Conservation (phyloP, 1,139 yeast genomes). For the Debaryomycetaceae sp. region DNA sequence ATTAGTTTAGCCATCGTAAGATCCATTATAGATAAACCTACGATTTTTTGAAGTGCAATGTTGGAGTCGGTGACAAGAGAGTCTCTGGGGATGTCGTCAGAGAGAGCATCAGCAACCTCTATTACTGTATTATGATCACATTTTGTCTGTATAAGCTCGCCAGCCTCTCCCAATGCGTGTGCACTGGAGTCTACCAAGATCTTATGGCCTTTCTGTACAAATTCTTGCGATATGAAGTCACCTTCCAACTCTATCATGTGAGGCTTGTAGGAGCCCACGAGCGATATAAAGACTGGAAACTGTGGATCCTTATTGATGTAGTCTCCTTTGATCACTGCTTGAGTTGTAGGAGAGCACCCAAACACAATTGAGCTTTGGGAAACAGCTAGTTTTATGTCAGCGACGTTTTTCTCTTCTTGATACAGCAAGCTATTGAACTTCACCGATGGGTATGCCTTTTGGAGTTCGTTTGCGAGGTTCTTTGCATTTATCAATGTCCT, state of each 20-base stretch:
- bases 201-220: conserved; percentile 19
- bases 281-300: conserved; percentile 44
- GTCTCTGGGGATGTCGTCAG: conserved; percentile 4
- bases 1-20: conserved; percentile 40
- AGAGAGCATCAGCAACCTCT: conserved; percentile 41
- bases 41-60: conserved; percentile 48
- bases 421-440: conserved; percentile 21
- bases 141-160: conserved; percentile 53
- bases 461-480: conserved; percentile 22
- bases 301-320: conserved; percentile 29
- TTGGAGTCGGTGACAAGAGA: conserved; percentile 13
- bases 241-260: conserved; percentile 64
- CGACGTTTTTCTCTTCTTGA: conserved; percentile 12
- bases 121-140: conserved; percentile 35
- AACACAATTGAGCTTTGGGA: conserved; percentile 42
- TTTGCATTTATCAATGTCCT: conserved; percentile 44
- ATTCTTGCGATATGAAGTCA: conserved; percentile 31
- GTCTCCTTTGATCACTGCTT: conserved; percentile 38
- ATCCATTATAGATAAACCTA: conserved; percentile 64
- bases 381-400: conserved; percentile 15
- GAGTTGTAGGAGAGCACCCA: conserved; percentile 59
- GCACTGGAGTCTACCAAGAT: conserved; percentile 60
- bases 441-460: conserved; percentile 19
- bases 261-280: conserved; percentile 70
- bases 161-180: conserved; percentile 60